Base-by-base conservation (phyloP, 1,139 yeast species). In the Candida tetrigidarum region DNA sequence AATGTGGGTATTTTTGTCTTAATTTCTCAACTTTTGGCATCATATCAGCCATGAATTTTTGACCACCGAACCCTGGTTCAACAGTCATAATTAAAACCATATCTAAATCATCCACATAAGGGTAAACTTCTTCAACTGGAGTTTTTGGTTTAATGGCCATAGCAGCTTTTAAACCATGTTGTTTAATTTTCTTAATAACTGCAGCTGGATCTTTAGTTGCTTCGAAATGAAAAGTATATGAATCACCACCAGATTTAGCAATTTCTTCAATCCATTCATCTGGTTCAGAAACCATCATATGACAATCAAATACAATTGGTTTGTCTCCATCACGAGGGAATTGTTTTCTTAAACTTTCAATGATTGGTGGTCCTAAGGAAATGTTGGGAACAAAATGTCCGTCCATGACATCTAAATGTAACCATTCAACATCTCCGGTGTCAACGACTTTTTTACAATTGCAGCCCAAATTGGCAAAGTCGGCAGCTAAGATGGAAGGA, bases 41-140 rank as follows among this genome's bases (percentile, higher is more conserved):
- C 97, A 92, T 92, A 50, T 84, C 88, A 12, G 82, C 74, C 97
- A 89, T 91, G 74, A 93, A 95, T 66, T 86, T 87, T 68, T 93
- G 99, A 40, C 99, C 99, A 28, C 99, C 99, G 62, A 93, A 93
- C 1, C 99, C 99, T 7, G 99, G 99, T 67, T 93, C 99, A 37
- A 93, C 99, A 3, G 99, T 93, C 99, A 93, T 95, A 43, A 93
- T 86, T 50, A 93, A 76, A 7, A 91, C 93, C 96, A 93, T 88
- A 64, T 95, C 98, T 56, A 93, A 74, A 52, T 82, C 72, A 45
- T 86, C 84, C 26, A 84, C 95, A 53, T 89, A 69, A 25, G 89
- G 93, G 58, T 76, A 84, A 40, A 92, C 77, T 2, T 81, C 96
- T 49, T 87, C 96, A 20, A 89, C 96, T 0, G 95, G 84, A 1